These are phyloP conservation scores for Quercus lobata DNA, from an alignment of 331 rosid species.

Conservation along the genomic window DNA sequence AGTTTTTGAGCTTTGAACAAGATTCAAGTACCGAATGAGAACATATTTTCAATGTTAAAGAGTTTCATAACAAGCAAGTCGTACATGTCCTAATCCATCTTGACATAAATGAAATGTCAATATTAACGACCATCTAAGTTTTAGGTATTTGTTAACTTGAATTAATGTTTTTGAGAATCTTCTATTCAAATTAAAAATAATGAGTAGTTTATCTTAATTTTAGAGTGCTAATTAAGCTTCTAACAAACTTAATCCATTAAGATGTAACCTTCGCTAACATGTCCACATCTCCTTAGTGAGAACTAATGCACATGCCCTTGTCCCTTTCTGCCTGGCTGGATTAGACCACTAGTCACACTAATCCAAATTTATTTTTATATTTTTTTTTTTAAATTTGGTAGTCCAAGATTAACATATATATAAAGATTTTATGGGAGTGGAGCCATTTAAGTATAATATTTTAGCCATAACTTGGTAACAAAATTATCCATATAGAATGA, in stretches of 20 bases:
- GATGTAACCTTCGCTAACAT: too few relatives aligned
- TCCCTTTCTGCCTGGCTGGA: too few relatives aligned
- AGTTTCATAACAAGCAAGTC: not conserved
- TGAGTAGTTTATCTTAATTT: not conserved
- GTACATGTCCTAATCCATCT: not conserved
- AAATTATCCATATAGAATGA: not conserved
- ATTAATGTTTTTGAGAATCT: not conserved
- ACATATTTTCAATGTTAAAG: constrained; percentile 13
- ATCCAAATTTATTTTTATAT: too few relatives aligned
- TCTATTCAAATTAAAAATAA: not conserved
- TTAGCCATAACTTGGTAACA: not conserved
- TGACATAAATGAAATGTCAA: not conserved
- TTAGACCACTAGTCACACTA: too few relatives aligned
- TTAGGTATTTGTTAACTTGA: not conserved
- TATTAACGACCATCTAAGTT: not conserved
- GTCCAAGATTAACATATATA: too few relatives aligned
- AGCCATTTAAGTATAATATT: not conserved
- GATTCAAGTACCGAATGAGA: constrained; percentile 12
- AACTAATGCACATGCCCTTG: too few relatives aligned
- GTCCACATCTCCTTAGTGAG: too few relatives aligned
- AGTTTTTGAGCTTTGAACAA: not conserved
- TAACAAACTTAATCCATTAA: not conserved
- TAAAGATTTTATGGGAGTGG: too few relatives aligned
- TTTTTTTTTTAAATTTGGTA: too few relatives aligned
- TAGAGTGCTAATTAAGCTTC: not conserved